Evolutionary conservation across 1,139 yeast species (phyloP).

Genomic region (Nadsonia commutata): DNA sequence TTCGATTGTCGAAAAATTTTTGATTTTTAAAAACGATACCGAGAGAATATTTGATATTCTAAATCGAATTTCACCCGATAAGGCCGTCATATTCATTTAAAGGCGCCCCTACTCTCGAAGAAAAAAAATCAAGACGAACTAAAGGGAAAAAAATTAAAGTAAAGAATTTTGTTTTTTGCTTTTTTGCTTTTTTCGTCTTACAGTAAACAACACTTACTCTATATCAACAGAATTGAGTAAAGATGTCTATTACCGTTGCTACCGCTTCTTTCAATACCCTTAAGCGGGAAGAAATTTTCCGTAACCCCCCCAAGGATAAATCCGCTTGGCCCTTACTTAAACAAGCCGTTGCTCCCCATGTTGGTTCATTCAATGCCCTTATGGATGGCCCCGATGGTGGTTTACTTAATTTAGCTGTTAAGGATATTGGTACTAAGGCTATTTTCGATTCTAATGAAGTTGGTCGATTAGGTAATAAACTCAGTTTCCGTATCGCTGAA

Average conservation of each 20-base stretch:
- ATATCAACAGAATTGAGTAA: conserved; percentile 14
- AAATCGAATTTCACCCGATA: no score
- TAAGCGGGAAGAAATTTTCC: conserved; percentile 74
- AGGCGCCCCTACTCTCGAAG: no score
- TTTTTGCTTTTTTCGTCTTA: no score
- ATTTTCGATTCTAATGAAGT: conserved; percentile 67
- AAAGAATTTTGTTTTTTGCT: no score
- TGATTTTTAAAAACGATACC: no score
- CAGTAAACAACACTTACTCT: no score
- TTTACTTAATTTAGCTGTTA: conserved; percentile 65
- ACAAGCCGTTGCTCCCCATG: conserved; percentile 88
- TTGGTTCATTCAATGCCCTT: conserved; percentile 90
- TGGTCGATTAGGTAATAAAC: conserved; percentile 65
- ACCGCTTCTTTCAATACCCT: conserved; percentile 55
- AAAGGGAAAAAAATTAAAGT: no score
- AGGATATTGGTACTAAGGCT: conserved; percentile 76
- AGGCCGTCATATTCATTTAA: no score
- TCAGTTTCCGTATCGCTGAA: conserved; percentile 61
- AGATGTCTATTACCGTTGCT: neutral
- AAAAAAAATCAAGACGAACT: no score
- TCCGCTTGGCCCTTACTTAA: conserved; percentile 67
- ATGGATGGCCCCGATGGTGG: conserved; percentile 81
- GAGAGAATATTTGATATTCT: no score
- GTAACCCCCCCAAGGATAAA: conserved; percentile 78
- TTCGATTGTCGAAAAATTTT: no score